Conservation (phyloP, 2,329 filamentous ascomycete genomes). For the Clarireedia sp. region DNA sequence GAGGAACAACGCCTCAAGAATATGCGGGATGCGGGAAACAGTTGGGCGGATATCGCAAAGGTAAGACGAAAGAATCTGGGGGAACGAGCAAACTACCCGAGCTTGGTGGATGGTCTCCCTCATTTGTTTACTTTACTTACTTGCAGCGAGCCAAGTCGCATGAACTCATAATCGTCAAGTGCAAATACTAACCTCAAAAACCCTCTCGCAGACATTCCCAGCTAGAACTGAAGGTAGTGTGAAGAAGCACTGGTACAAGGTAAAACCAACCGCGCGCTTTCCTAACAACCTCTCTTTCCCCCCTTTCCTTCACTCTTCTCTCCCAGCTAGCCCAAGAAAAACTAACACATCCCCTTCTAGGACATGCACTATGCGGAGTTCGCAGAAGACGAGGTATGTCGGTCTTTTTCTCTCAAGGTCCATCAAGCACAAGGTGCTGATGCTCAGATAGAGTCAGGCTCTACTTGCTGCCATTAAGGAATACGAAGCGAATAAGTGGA, state of each 20-base stretch:
- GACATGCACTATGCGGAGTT: conserved; percentile 99
- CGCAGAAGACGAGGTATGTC: conserved; percentile 81
- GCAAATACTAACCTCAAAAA: too few species aligned
- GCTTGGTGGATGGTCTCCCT: too few species aligned
- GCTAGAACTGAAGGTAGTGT: conserved; percentile 92
- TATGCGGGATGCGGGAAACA: conserved; percentile 87
- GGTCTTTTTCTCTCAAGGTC: not conserved
- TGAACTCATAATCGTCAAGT: too few species aligned
- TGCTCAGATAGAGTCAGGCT: conserved; percentile 37
- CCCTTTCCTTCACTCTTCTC: too few species aligned
- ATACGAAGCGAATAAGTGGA: conserved; percentile 98
- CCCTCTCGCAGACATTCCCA: conserved; percentile 67
- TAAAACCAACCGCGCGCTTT: conserved; percentile 30
- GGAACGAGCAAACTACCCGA: too few species aligned
- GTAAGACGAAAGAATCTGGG: conserved; percentile 38
- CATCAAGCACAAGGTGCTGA: conserved; percentile 18
- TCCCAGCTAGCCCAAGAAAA: not conserved
- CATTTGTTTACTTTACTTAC: too few species aligned
- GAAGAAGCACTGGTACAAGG: conserved; percentile 99
- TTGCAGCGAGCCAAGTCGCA: too few species aligned
- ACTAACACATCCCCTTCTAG: conserved; percentile 36
- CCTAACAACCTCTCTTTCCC: not conserved
- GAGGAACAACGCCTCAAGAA: conserved; percentile 89
- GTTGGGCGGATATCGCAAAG: conserved; percentile 98
- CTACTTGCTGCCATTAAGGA: conserved; percentile 94